These are phyloP conservation scores for Acanthamoeba castellanii DNA, from an alignment of 208 protist genomes.

Conservation along the genomic window DNA sequence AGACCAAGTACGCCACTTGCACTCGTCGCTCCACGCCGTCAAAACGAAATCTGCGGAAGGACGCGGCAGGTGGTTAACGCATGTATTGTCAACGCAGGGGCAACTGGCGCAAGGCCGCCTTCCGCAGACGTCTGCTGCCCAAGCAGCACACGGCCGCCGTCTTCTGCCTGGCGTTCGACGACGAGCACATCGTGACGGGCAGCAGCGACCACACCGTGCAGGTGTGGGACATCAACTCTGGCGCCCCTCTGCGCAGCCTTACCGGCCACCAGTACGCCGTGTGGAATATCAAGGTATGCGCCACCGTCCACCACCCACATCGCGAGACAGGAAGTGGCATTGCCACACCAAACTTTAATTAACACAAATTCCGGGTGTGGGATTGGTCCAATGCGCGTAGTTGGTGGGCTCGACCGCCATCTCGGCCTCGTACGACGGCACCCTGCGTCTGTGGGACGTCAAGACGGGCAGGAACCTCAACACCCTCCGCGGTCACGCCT, in stretches of 20 bases:
- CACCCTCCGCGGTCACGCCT: conserved; percentile 48
- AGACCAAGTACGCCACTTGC: conserved; percentile 55
- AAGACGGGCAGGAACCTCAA: conserved; percentile 30
- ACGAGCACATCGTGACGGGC: conserved; percentile 33
- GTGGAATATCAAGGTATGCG: conserved; percentile 47
- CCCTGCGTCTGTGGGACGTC: conserved; percentile 53
- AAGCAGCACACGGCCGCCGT: conserved; percentile 58
- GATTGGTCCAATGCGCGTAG: background rate
- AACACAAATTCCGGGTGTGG: background rate
- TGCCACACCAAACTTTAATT: background rate
- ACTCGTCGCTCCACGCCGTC: background rate
- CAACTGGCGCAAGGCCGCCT: conserved; percentile 50
- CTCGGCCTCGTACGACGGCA: conserved; percentile 70
- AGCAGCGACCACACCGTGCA: conserved; percentile 61
- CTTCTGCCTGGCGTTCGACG: conserved; percentile 60
- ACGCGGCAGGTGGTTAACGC: background rate
- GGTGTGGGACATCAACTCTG: conserved; percentile 20
- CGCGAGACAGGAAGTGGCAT: background rate
- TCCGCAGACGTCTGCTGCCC: conserved; percentile 23
- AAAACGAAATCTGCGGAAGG: background rate
- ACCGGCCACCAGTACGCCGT: conserved; percentile 68
- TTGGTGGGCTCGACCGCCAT: background rate
- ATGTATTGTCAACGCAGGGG: background rate
- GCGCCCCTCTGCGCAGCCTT: background rate
- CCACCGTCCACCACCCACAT: background rate